These are phyloP conservation scores for Trichosporon asahii DNA, from an alignment of 1,284 basidiomycete genomes.

Conservation along the genomic window DNA sequence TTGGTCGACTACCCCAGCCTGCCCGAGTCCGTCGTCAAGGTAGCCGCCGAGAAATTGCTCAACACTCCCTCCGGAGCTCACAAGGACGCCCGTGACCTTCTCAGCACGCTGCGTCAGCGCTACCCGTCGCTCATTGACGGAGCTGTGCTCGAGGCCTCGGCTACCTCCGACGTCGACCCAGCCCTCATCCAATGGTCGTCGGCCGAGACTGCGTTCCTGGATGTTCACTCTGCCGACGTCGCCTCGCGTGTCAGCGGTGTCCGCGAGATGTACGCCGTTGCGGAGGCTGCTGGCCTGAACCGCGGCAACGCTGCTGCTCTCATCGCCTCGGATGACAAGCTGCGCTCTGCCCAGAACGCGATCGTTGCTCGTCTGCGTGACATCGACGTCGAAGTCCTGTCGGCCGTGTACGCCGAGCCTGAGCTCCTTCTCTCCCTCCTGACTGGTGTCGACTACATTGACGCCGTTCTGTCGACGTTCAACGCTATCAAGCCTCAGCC, in stretches of 20 bases:
- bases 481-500: constrained; percentile 45
- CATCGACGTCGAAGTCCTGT: constrained; percentile 60
- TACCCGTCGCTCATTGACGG: constrained; percentile 42
- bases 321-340: constrained; percentile 24
- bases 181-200: constrained; percentile 23
- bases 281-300: constrained; percentile 17
- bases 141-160: constrained; percentile 28
- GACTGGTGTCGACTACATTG: constrained; percentile 54
- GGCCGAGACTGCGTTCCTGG: constrained; percentile 40
- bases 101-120: constrained; percentile 42
- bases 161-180: constrained; percentile 19
- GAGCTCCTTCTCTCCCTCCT: constrained; percentile 56
- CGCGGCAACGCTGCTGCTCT: constrained; percentile 18
- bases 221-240: constrained; percentile 50
- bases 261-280: constrained; percentile 38
- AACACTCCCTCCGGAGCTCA: constrained; percentile 20
- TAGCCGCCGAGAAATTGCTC: constrained; percentile 34
- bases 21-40: constrained; percentile 29
- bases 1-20: constrained; percentile 35
- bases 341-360: constrained; percentile 37
- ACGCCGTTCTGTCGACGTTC: constrained; percentile 56
- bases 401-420: constrained; percentile 62
- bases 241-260: constrained; percentile 49
- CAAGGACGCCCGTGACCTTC: constrained; percentile 30
- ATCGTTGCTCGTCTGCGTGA: constrained; percentile 65